Base-by-base conservation (phyloP, 176 grass and related monocot species). In the Oryza coarctata region DNA sequence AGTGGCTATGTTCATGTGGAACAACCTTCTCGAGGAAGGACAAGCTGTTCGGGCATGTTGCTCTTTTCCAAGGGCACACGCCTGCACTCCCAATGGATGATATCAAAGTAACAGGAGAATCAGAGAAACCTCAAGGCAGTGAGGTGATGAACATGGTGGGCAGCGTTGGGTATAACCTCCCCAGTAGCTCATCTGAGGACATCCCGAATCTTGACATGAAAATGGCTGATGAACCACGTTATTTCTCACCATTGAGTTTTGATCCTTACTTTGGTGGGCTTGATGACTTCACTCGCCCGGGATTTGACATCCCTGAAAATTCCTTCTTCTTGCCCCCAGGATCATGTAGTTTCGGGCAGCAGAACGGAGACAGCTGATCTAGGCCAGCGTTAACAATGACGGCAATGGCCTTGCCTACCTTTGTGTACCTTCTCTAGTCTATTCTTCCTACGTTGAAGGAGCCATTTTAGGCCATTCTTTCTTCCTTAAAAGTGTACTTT, bases 1-100 rank as follows among this genome's bases (percentile, higher is more conserved):
- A 97, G 74, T 97, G 94, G 94, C 88, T 91, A 27, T 97, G 94
- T 57, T 97, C 94, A 0, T 97, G 94, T 22, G 94, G 94, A 71
- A 97, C 94, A 0, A 97, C 86, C 44, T 97, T 97, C 74, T 94
- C 94, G 7, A 87, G 94, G 61, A 97, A 97, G 64, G 94, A 97
- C 57, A 97, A 97, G 70, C 78, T 97, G 80, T 97, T 97, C 4
- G 94, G 94, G 25, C 94, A 97, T 80, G 91, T 97, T 8, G 89
- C 88, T 0, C 87, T 97, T 57, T 97, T 97, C 82, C 94, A 97
- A 76, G 94, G 94, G 17, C 94, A 97, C 78, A 97, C 94, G 9
- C 94, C 94, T 23, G 94, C 91, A 6, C 85, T 94, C 27, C 82
- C 78, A 9, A 80, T 89, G 81, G 94, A 97, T 58, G 91, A 97